Base-by-base conservation (phyloP, 805 yeast species). In the Cyberlindnera subsufficiens region DNA sequence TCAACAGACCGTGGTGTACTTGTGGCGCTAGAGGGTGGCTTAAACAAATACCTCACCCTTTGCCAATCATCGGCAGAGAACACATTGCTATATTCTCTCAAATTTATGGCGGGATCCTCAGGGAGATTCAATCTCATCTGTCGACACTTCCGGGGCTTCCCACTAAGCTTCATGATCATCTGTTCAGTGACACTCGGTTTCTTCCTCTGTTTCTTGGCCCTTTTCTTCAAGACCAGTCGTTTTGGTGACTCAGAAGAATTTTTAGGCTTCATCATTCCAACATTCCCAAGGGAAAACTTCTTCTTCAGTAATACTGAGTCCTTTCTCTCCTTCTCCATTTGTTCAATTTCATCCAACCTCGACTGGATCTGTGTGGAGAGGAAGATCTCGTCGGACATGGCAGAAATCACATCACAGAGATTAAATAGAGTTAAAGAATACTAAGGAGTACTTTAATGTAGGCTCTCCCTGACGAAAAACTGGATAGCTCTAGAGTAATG, bases 291-390 rank as follows among this genome's bases (percentile, higher is more conserved):
- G 6, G 22, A 20, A 20, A 3, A 20, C 22, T 20, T 20, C 22
- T 20, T 5, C 22, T 20, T 20, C 22, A 20, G 7, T 8, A 20
- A 20, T 8, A 20, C 6, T 2, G 22, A 20, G 6, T 8, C 22
- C 22, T 20, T 20, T 20, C 22, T 38, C 27, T 22, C 27, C 17
- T 32, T 30, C 5, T 35, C 36, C 29, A 54, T 55, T 14, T 43
- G 41, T 4, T 51, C 49, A 2, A 53, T 10, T 3, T 49, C 53
- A 15, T 53, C 59, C 5, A 54, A 7, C 11, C 56, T 43, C 0
- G 56, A 44, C 40, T 53, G 60, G 13, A 50, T 47, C 42, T 56
- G 59, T 3, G 59, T 52, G 16, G 57, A 55, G 18, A 52, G 38
- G 32, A 55, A 52, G 9, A 51, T 31, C 13, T 42, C 45, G 34